Evolutionary conservation across 495 filamentous ascomycete genomes (phyloP), one percentile per base, ranked within the genome.

Genomic region (Astrothelium macrocarpum): DNA sequence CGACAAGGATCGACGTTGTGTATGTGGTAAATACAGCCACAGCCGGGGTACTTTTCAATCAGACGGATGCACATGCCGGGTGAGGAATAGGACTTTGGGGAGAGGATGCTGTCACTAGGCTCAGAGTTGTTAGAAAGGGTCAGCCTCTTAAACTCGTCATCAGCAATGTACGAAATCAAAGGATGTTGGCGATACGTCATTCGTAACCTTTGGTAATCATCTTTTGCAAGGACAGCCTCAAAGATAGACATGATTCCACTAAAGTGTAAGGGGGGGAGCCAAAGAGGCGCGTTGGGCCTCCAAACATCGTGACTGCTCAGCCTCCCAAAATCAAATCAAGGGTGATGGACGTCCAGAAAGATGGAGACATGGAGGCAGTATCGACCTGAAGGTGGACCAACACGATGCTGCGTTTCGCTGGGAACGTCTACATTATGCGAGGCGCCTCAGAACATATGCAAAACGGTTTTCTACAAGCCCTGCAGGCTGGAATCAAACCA

Each of bases 21-120:
- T 25, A 70, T 61, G 42, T 71, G 66, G 43, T 73, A 73, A 2
- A 63, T 64, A 62, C 71, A 73, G 5, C 67, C 69, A 61, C 71
- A 73, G 16, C 68, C 70, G 14, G 71, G 65, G 62, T 71, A 73
- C 32, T 63, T 65, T 62, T 73, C 71, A 29, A 73, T 61, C 25
- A 73, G 58, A 36, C 69, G 62, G 28, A 70, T 65, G 61, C 71
- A 73, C 71, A 73, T 73, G 25, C 20, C 25, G 49, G 23, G 7
- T 26, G 12, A 56, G 23, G n/a, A 10, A 25, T 9, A 56, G 34
- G 34, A 9, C 4, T 2, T 29, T 29, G 7, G 49, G 29, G 25
- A 29, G 23, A 9, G 9, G 25, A 25, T 29, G 25, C 20, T 56
- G 49, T 26, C 10, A 25, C 25, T 28, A 56, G 25, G 7, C 25